Evolutionary conservation across 1,139 yeast genomes (phyloP), one percentile per base, ranked within the genome.

Genomic region (Nakaseomyces nivariensis): DNA sequence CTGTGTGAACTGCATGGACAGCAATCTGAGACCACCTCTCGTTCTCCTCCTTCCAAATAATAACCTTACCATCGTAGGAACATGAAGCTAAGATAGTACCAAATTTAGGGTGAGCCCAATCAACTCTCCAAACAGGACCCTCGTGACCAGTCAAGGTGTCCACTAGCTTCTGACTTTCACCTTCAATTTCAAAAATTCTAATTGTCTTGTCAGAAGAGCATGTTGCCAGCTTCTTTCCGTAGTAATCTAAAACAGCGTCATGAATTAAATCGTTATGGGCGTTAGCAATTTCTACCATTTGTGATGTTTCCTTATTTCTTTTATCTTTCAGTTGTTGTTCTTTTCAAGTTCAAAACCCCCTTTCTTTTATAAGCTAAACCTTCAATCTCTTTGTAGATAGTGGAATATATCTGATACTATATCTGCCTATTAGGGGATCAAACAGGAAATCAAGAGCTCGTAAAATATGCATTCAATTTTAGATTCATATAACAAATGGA

Each of bases 71-170:
- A 64, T 92, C 98, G 63, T 88, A 94, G 1, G 96, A 87, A 58
- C 96, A 89, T 31, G 96, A 85, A 0, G 98, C 98, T 57, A 92
- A 75, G 57, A 92, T 87, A 5, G 89, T 85, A 37, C 98, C 98
- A 64, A 92, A 92, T 68, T 92, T 92, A 42, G 99, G 98, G 67
- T 94, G 98, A 2, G 98, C 97, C 99, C 98, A 92, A 48, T 90
- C 81, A 34, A 90, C 95, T 70, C 92, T 96, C 98, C 99, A 94
- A 47, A 94, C 97, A 9, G 98, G 97, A 25, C 98, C 98, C 56
- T 89, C 96, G 67, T 92, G 99, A 32, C 96, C 79, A 63, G 77
- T 70, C 57, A 92, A 74, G 1, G 97, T 89, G 58, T 89, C 96
- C 33, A 83, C 75, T 49, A 89, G 73, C 64, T 77, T 82, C 67